Conservation (phyloP, 1,284 basidiomycete genomes). For the Microbotryum silenes-acaulis region DNA sequence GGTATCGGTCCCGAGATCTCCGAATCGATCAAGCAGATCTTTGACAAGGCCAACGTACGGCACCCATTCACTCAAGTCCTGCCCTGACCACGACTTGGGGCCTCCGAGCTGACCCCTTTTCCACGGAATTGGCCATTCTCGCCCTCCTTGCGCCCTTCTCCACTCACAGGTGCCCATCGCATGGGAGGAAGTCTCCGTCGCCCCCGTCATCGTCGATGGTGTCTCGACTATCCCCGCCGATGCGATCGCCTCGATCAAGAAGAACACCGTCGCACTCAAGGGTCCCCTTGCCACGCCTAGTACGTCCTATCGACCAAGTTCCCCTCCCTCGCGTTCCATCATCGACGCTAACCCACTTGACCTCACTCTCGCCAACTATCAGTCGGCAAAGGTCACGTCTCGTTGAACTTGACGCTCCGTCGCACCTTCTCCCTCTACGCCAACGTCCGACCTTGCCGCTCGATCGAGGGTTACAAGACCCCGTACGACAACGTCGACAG, state of each 20-base stretch:
- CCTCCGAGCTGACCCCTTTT: not conserved
- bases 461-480: slow-evolving; percentile 95
- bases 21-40: slow-evolving; percentile 91
- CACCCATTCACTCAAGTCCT: slow-evolving; percentile 18
- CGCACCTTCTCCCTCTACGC: slow-evolving; percentile 97
- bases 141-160: not conserved
- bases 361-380: slow-evolving; percentile 33
- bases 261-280: slow-evolving; percentile 96
- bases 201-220: slow-evolving; percentile 85
- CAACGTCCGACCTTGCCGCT: slow-evolving; percentile 93
- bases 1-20: slow-evolving; percentile 99
- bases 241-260: slow-evolving; percentile 86
- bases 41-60: slow-evolving; percentile 69
- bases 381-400: slow-evolving; percentile 99
- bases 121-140: too few species aligned
- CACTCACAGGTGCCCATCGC: slow-evolving; percentile 74
- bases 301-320: slow-evolving; percentile 41
- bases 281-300: slow-evolving; percentile 92
- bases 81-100: not conserved
- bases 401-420: slow-evolving; percentile 91
- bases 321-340: not conserved
- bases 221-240: slow-evolving; percentile 94
- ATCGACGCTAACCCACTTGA: not conserved
- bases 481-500: slow-evolving; percentile 98
- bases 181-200: slow-evolving; percentile 98